Evolutionary conservation across 139 green algal genomes (phyloP).

Genomic region (Micractinium sp.): DNA sequence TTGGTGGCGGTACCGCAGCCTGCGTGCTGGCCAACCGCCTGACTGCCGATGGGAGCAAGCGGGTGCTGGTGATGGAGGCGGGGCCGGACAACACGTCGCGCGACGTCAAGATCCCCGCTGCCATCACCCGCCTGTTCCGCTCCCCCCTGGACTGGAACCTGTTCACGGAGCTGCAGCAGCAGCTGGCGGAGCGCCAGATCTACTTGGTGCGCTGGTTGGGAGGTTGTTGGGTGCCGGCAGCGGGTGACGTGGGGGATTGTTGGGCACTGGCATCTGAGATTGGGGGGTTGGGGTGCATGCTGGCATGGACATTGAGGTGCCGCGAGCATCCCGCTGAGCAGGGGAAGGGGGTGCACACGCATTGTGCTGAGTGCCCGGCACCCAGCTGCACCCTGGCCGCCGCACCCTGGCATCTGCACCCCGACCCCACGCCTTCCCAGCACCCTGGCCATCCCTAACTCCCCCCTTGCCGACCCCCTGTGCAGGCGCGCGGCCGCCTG

Average conservation of each 20-base stretch:
- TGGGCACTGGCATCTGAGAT: neutral
- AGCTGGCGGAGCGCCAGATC: conserved; percentile 69
- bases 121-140: conserved; percentile 83
- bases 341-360: no score
- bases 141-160: conserved; percentile 89
- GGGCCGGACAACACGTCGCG: conserved; percentile 49
- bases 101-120: conserved; percentile 68
- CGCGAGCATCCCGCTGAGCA: no score
- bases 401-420: neutral
- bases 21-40: conserved; percentile 93
- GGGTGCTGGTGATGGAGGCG: conserved; percentile 86
- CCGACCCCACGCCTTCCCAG: neutral
- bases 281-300: neutral
- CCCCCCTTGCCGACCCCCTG: neutral
- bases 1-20: conserved; percentile 88
- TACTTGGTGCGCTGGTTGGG: conserved; percentile 62
- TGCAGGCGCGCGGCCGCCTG: conserved; percentile 74
- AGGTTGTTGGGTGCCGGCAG: neutral
- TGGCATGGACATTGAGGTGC: no score
- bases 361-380: neutral
- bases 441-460: neutral
- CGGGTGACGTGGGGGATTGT: neutral
- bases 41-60: conserved; percentile 75
- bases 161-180: conserved; percentile 66
- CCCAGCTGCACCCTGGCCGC: neutral